phyloP scores from a whole-genome alignment of 1,139 yeast species.

The Suhomyces coccinellae region DNA sequence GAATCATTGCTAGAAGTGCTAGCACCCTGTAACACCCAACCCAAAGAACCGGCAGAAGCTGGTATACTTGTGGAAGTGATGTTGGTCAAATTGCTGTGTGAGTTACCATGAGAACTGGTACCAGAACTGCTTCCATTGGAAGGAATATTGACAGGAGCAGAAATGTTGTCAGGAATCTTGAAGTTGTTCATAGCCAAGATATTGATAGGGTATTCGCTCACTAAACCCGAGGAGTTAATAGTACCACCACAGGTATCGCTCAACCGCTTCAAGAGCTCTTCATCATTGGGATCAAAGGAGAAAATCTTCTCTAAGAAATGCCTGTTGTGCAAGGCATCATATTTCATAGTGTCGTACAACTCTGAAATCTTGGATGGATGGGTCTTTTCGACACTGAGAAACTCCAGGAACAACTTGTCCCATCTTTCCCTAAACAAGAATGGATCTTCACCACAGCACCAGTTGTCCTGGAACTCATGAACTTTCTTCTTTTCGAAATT shows the following conservation, averaged over 20 bases:
- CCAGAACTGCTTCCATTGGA: constrained; percentile 1
- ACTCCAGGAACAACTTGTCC: constrained; percentile 95
- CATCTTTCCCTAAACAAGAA: constrained; percentile 88
- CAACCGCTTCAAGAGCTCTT: constrained; percentile 39
- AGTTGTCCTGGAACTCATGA: constrained; percentile 65
- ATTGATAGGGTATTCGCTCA: constrained; percentile 79
- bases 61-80: constrained; percentile 29
- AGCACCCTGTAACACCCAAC: constrained; percentile 69
- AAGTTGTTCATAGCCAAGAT: constrained; percentile 75
- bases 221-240: constrained; percentile 61
- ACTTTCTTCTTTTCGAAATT: constrained; percentile 74
- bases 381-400: constrained; percentile 89
- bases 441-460: constrained; percentile 99
- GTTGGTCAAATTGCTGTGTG: constrained; percentile 32
- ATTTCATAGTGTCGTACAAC: constrained; percentile 96
- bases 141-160: constrained; percentile 15
- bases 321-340: constrained; percentile 94
- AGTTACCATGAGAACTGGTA: constrained; percentile 11
- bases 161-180: constrained; percentile 43
- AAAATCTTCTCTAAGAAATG: constrained; percentile 83
- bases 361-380: constrained; percentile 98
- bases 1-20: constrained; percentile 27
- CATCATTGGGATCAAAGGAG: constrained; percentile 62
- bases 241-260: constrained; percentile 50
- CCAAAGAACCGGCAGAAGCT: constrained; percentile 65